These are phyloP conservation scores for Candida endomychidarum DNA, from an alignment of 805 yeast genomes.

Conservation along the genomic window DNA sequence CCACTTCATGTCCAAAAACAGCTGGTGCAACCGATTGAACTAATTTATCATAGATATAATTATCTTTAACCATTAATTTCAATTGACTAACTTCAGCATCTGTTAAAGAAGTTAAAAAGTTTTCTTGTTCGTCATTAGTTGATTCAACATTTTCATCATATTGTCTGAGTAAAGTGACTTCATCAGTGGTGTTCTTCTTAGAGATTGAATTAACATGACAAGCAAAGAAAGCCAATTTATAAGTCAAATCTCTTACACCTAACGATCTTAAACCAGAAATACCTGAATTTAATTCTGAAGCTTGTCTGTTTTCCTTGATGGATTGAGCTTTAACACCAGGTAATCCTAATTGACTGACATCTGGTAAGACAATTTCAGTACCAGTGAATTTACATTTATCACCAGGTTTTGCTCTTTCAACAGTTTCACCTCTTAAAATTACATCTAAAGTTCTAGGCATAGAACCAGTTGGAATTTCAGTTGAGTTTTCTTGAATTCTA, in stretches of 20 bases:
- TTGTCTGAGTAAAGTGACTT: constrained; percentile 33
- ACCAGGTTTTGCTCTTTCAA: constrained; percentile 96
- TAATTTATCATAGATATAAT: constrained; percentile 76
- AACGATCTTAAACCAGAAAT: constrained; percentile 83
- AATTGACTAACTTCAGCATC: constrained; percentile 82
- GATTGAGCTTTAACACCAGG: constrained; percentile 94
- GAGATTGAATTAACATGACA: constrained; percentile 78
- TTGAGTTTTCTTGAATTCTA: constrained; percentile 93
- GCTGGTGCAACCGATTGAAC: constrained; percentile 93
- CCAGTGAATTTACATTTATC: constrained; percentile 94
- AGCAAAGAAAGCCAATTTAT: constrained; percentile 87
- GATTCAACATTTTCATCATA: constrained; percentile 8
- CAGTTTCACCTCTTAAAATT: constrained; percentile 88
- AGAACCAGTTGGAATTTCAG: constrained; percentile 95
- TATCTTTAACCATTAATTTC: constrained; percentile 87
- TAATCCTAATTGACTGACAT: constrained; percentile 86
- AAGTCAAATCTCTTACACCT: constrained; percentile 95
- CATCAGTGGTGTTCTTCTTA: constrained; percentile 28
- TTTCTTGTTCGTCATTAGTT: constrained; percentile 69
- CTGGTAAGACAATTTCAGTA: constrained; percentile 92
- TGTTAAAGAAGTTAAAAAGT: constrained; percentile 72
- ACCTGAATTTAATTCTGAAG: constrained; percentile 78
- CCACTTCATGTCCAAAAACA: constrained; percentile 91
- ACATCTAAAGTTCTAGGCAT: constrained; percentile 98
- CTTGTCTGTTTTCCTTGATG: constrained; percentile 60